Evolutionary conservation across 371 early-diverging fungal species (phyloP), one percentile per base, ranked within the genome.

Genomic region (Haplosporangium sp.): DNA sequence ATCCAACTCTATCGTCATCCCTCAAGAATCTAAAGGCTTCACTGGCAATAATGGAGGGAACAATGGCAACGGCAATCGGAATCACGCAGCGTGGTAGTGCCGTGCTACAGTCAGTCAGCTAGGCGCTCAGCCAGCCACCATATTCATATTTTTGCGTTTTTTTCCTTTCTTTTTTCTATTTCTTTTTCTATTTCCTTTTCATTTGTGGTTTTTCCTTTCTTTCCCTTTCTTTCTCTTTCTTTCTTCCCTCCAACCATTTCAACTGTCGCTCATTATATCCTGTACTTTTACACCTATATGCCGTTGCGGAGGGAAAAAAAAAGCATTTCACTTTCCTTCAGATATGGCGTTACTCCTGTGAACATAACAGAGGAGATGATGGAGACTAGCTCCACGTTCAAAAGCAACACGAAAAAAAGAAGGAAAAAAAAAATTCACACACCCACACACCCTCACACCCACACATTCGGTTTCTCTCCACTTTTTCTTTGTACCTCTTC

Each of bases 31-130:
- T n/a, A 66, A 66, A 58, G 64, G 56, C 23, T 37, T 40, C 54
- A 48, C 58, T 11, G 38, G 55, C 55, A 53, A 52, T 53, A 60
- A 59, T 16, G 48, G 56, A 0, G 59, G 50, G 14, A 48, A 36
- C 20, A 64, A 55, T 50, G 48, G 48, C 11, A 48, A 42, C n/a
- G 55, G 46, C 10, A 64, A 54, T 21, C 56, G 69, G 8, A 69
- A 36, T 20, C 75, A 69, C 54, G n/a, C 75, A n/a, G 65, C 50
- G 2, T 69, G 75, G 69, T 74, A 55, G 64, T 51, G 9, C 42
- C 23, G 23, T 8, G n/a, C 21, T 20, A 12, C 43, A 46, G n/a
- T n/a, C n/a, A n/a, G n/a, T n/a, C n/a, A n/a, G n/a, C n/a, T n/a
- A n/a, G n/a, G n/a, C n/a, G n/a, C n/a, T n/a, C n/a, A n/a, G n/a